Evolutionary conservation across 768 basidiomycete genomes (phyloP).

Genomic region (Jaapia argillacea): DNA sequence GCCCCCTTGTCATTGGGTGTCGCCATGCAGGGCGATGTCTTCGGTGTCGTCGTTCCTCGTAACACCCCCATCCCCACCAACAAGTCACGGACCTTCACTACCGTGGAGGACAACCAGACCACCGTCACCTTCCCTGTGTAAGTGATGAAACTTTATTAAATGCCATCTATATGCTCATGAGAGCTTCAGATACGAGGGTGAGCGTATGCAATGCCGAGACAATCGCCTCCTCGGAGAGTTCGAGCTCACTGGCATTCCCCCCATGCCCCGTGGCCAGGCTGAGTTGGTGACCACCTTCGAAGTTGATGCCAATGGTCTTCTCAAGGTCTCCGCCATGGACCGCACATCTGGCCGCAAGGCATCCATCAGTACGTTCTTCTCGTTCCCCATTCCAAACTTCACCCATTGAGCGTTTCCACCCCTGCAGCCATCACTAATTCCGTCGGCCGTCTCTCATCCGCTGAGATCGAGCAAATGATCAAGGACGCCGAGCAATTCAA

Average conservation of each 20-base stretch:
- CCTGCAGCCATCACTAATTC: conserved; percentile 89
- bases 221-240: conserved; percentile 99
- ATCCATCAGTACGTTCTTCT: conserved; percentile 70
- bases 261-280: conserved; percentile 98
- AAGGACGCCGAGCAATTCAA: conserved; percentile 98
- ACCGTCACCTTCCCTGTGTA: conserved; percentile 99
- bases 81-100: conserved; percentile 98
- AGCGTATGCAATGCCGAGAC: conserved; percentile 99
- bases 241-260: conserved; percentile 97
- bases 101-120: conserved; percentile 99
- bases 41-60: conserved; percentile 98
- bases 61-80: conserved; percentile 99
- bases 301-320: conserved; percentile 97
- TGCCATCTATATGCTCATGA: not conserved
- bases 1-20: conserved; percentile 98
- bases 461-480: conserved; percentile 99
- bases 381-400: conserved; percentile 6
- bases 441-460: conserved; percentile 93
- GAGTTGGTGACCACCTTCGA: conserved; percentile 99
- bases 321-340: conserved; percentile 98
- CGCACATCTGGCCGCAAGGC: conserved; percentile 99
- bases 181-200: conserved; percentile 82
- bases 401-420: conserved; percentile 6
- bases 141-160: conserved; percentile 20
- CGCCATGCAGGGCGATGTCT: conserved; percentile 99